Base-by-base conservation (phyloP, 1,284 basidiomycete genomes). In the Microstroma glucosiphilum region DNA sequence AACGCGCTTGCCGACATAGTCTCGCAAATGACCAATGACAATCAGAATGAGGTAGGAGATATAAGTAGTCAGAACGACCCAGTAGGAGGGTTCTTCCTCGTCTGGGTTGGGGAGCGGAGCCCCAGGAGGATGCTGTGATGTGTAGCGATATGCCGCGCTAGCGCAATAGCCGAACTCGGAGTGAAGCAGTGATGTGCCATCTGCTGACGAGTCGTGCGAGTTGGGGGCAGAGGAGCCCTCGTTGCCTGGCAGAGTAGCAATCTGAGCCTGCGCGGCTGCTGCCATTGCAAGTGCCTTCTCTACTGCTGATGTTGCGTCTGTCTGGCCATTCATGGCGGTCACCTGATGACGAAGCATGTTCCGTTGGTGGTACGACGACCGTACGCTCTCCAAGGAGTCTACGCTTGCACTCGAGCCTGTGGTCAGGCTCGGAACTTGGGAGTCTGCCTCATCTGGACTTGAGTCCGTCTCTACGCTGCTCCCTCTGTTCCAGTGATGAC, bases 1-100 rank as follows among this genome's bases (percentile, higher is more conserved):
- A 64, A 96, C 84, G 40, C 87, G 84, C 82, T 96, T 97, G 48
- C 94, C 96, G 68, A 96, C 82, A 79, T 94, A 99, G 82, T 99
- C 96, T 60, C 93, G 87, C 60, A 96, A 81, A 80, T 97, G 96
- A 3, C 96, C 94, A 58, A 96, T 82, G 67, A 87, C 83, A 72
- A 97, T 96, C 42, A 75, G 63, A 15, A 75, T 64, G 51, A 74
- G 69, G 61, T 71, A 76, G 63, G 63, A 65, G 58, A 93, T 84
- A 80, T 96, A 96, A 4, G 92, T 94, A n/a, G 89, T 88, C 64
- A 96, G 82, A 26, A 96, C 84, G 69, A 94, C 88, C 78, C 90
- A 90, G 80, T 93, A 93, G 1, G 91, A 90, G 3, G 92, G 92
- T 73, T 90, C 89, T 69, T 87, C 84, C 65, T 83, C 83, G 64